A percentile compares a stretch with the other conserved stretches of the same genome.
These are phyloP conservation scores for Neoarthrinium moseri DNA, from an alignment of 2,329 filamentous ascomycete genomes.

Conservation along the genomic window DNA sequence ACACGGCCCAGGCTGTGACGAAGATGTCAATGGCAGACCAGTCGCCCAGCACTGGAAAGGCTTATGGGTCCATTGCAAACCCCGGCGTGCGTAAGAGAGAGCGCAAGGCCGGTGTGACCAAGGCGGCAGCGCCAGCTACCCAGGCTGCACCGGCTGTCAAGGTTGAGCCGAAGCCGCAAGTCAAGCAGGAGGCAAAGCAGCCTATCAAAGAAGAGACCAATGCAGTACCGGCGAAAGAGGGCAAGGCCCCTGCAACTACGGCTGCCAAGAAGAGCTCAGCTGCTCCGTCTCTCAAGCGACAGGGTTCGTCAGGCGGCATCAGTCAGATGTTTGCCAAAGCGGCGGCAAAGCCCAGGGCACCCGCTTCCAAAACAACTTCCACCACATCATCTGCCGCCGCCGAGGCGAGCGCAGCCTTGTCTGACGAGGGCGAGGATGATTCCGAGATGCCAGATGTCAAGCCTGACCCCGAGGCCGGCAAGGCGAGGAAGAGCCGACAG, in stretches of 20 bases:
- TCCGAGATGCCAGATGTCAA: constrained; percentile 19
- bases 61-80: constrained; percentile 76
- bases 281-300: constrained; percentile 48
- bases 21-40: constrained; percentile 57
- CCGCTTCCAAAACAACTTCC: constrained; percentile 13
- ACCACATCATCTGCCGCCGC: constrained; percentile 15
- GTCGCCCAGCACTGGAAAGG: constrained; percentile 54
- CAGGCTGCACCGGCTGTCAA: constrained; percentile 24
- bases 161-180: constrained; percentile 17
- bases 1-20: constrained; percentile 64
- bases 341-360: constrained; percentile 30
- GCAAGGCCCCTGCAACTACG: constrained; percentile 24
- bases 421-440: constrained; percentile 32
- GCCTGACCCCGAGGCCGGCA: constrained; percentile 18
- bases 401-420: constrained; percentile 22
- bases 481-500: constrained; percentile 24
- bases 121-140: constrained; percentile 21
- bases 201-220: constrained; percentile 35
- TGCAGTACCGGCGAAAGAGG: constrained; percentile 20
- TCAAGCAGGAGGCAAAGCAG: constrained; percentile 35
- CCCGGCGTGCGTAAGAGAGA: constrained; percentile 57
- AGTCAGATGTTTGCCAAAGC: constrained; percentile 32
- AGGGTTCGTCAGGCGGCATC: constrained; percentile 28
- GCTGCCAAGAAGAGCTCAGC: constrained; percentile 37
- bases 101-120: constrained; percentile 32